Percentiles rank a stretch among this genome's conserved stretches.
phyloP scores from a whole-genome alignment of 2,329 filamentous ascomycete species.

The Aschersonia sp. region DNA sequence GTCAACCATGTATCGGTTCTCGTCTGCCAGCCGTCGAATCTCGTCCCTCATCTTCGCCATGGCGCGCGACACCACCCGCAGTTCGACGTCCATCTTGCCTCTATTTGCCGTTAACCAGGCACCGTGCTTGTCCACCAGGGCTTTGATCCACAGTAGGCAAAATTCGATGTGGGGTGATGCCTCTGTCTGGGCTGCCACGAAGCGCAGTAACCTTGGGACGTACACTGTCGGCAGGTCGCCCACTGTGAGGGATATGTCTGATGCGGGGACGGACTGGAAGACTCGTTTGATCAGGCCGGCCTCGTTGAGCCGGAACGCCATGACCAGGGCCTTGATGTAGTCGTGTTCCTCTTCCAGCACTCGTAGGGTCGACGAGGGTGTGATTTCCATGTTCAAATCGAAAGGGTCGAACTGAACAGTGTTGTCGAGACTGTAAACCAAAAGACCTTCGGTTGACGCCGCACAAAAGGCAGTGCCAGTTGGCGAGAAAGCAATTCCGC shows the following conservation, averaged over 20 bases:
- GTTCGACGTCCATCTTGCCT: conserved; percentile 67
- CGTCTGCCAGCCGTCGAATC: conserved; percentile 68
- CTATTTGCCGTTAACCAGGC: conserved; percentile 71
- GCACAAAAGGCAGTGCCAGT: conserved; percentile 86
- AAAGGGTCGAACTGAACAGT: conserved; percentile 85
- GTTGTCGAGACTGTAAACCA: conserved; percentile 85
- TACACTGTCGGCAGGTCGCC: conserved; percentile 73
- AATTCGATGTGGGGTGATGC: conserved; percentile 90
- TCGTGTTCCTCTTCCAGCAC: conserved; percentile 55
- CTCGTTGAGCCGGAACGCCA: conserved; percentile 95
- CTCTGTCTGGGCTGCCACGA: conserved; percentile 78
- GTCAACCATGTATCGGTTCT: conserved; percentile 80
- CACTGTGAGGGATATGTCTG: conserved; percentile 65
- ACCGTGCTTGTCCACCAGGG: conserved; percentile 68
- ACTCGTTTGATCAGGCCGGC: conserved; percentile 67
- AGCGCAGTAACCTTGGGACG: conserved; percentile 69
- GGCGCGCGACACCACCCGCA: conserved; percentile 70
- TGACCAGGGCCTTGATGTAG: conserved; percentile 83
- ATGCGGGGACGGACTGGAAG: conserved; percentile 67
- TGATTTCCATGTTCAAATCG: conserved; percentile 88
- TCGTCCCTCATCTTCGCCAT: conserved; percentile 71
- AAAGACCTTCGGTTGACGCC: conserved; percentile 81
- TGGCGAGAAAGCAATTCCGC: conserved; percentile 74
- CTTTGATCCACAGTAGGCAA: conserved; percentile 84
- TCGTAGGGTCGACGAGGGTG: conserved; percentile 66